Percentiles rank a stretch among this genome's conserved stretches.
Evolutionary conservation across 768 basidiomycete species (phyloP).

Genomic region (Solioccasus polychromus): DNA sequence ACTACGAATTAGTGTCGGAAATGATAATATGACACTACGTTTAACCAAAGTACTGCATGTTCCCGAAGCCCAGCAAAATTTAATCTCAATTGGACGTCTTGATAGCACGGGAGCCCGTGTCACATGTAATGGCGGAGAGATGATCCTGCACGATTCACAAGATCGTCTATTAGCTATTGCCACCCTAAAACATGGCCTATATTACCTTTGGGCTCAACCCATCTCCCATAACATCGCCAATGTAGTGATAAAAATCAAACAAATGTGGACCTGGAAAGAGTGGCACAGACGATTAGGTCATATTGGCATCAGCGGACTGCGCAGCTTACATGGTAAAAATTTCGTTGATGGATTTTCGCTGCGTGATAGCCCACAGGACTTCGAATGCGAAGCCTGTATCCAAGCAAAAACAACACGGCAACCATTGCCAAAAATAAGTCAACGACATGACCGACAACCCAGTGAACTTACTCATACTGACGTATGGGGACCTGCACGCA

Average conservation of each 20-base stretch:
- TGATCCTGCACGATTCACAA: not conserved
- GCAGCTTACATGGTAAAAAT: not conserved
- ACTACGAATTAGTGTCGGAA: not conserved
- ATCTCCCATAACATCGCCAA: not conserved
- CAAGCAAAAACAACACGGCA: not conserved
- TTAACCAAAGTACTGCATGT: not conserved
- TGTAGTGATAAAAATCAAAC: not conserved
- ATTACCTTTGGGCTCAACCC: not conserved
- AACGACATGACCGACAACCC: not conserved
- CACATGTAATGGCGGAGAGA: not conserved
- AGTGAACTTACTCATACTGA: not conserved
- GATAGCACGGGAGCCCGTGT: not conserved
- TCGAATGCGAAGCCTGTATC: not conserved
- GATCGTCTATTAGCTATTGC: not conserved
- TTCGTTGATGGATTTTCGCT: not conserved
- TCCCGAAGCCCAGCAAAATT: slow-evolving; percentile 1
- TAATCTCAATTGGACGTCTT: not conserved
- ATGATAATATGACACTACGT: not conserved
- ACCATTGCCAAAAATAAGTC: not conserved
- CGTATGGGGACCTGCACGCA: not conserved
- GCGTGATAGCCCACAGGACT: not conserved
- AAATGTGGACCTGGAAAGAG: not conserved
- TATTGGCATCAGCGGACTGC: not conserved
- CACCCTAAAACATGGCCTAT: not conserved
- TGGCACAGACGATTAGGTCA: not conserved